Percentiles rank a stretch among this genome's conserved stretches.
These are phyloP conservation scores for Colletotrichum sp. DNA, from an alignment of 2,329 filamentous ascomycete genomes.

Conservation along the genomic window DNA sequence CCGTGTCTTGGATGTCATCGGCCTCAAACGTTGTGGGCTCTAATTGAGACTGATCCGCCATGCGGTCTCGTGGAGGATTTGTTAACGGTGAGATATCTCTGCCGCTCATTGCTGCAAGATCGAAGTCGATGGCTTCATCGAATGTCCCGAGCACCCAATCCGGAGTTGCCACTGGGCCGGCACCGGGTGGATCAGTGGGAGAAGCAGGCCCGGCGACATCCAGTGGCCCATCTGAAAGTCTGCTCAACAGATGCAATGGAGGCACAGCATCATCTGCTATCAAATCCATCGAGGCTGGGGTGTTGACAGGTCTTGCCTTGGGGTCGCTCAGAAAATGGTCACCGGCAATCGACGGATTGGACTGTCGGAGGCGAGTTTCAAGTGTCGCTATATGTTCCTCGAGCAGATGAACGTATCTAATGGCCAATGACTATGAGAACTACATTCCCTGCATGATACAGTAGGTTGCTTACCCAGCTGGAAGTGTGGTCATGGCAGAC, in stretches of 20 bases:
- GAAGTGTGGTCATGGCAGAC: neutral
- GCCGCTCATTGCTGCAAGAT: neutral
- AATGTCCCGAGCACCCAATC: neutral
- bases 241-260: neutral
- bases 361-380: neutral
- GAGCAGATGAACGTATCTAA: neutral
- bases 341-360: neutral
- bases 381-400: neutral
- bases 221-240: neutral
- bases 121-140: neutral
- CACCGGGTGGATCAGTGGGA: neutral
- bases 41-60: neutral
- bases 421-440: neutral
- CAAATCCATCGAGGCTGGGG: neutral
- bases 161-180: neutral
- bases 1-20: neutral
- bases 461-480: neutral
- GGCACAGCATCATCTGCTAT: neutral
- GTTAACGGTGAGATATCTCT: neutral
- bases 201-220: neutral
- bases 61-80: neutral
- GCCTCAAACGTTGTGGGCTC: neutral
- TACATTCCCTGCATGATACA: neutral
- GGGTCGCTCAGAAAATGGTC: neutral
- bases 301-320: neutral